Conservation (phyloP, 345 rosid species). For the Microcos paniculata region DNA sequence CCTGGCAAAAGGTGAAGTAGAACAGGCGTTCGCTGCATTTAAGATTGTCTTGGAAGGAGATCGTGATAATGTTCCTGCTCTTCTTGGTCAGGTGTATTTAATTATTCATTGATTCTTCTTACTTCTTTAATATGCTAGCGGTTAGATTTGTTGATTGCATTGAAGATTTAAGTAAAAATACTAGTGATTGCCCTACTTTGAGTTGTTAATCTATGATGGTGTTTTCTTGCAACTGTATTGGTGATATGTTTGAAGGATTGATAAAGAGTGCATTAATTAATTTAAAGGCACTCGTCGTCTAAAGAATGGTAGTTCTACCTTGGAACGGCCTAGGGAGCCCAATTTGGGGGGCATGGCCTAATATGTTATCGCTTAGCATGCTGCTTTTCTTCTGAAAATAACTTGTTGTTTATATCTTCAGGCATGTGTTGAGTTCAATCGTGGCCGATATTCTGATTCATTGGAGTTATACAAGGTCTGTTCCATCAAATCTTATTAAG, state of each 20-base stretch:
- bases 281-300: background rate
- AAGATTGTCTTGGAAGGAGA: conserved; percentile 78
- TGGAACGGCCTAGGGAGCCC: conserved; percentile 2
- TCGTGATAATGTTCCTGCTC: conserved; percentile 86
- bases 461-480: conserved; percentile 86
- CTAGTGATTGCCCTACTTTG: background rate
- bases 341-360: background rate
- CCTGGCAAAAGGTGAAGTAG: conserved; percentile 91
- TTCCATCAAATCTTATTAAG: conserved; percentile 17
- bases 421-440: conserved; percentile 93
- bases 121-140: conserved; percentile 1
- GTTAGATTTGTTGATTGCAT: conserved; percentile 4
- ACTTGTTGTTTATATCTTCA: conserved; percentile 34
- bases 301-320: conserved; percentile 4
- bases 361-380: background rate
- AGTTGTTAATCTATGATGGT: background rate
- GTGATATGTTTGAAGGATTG: too few species aligned
- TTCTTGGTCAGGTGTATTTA: conserved; percentile 83
- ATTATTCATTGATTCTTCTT: background rate
- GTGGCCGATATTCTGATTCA: conserved; percentile 79
- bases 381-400: conserved; percentile 6
- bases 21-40: conserved; percentile 89
- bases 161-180: background rate
- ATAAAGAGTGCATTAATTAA: background rate
- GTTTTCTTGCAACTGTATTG: background rate